These are phyloP conservation scores for Jimgerdemannia lactiflua DNA, from an alignment of 192 early-diverging fungal genomes.

Conservation along the genomic window DNA sequence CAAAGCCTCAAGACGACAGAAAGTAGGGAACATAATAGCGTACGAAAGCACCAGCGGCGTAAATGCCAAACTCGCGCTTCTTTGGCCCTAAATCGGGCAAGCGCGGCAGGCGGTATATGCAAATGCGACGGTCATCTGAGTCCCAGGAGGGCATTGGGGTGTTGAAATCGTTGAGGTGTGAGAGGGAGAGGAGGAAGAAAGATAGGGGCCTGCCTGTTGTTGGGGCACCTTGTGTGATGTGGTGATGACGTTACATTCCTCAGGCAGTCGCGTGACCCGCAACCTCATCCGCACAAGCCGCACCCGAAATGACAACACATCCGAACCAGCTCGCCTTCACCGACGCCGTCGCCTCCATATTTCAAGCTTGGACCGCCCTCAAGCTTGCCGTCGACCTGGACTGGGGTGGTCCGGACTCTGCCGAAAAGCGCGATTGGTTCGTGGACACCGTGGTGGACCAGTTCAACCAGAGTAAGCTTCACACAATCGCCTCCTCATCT, in stretches of 20 bases:
- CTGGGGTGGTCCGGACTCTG: slow-evolving; percentile 66
- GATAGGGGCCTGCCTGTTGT: no score
- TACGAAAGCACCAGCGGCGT: slow-evolving; percentile 38
- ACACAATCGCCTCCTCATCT: not conserved
- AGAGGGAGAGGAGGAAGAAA: not conserved
- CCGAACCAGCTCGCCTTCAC: slow-evolving; percentile 51
- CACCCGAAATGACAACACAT: slow-evolving; percentile 20
- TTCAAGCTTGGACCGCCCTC: slow-evolving; percentile 69
- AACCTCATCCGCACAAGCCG: not conserved
- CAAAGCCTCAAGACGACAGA: no score
- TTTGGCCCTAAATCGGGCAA: slow-evolving; percentile 30
- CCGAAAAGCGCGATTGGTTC: slow-evolving; percentile 69
- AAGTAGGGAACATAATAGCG: not conserved
- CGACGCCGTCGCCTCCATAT: slow-evolving; percentile 59
- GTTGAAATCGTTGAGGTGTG: not conserved
- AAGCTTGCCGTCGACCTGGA: slow-evolving; percentile 66
- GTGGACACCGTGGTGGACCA: slow-evolving; percentile 61
- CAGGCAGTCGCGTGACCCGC: no score
- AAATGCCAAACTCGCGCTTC: slow-evolving; percentile 35
- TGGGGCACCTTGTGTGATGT: not conserved
- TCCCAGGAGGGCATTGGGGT: slow-evolving; percentile 1
- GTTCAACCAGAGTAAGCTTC: slow-evolving; percentile 53
- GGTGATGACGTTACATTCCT: no score
- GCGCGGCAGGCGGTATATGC: slow-evolving; percentile 30
- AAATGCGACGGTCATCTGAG: slow-evolving; percentile 22